These are phyloP conservation scores for Solanum ahanhuiri DNA, from an alignment of 257 asterid genomes.

Conservation along the genomic window DNA sequence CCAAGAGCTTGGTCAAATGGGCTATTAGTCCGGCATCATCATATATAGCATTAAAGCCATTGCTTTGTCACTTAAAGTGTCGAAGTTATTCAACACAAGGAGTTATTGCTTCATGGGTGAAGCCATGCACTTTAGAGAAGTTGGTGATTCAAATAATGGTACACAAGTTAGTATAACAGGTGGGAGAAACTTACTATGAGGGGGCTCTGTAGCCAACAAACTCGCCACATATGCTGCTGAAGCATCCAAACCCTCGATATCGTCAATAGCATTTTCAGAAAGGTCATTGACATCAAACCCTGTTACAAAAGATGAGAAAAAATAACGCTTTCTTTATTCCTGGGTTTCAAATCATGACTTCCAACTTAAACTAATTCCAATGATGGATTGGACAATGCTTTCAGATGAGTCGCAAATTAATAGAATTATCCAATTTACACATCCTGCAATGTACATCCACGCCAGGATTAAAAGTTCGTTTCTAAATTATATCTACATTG, in stretches of 20 bases:
- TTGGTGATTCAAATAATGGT: neutral
- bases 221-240: slow-evolving; percentile 85
- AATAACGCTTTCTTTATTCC: neutral
- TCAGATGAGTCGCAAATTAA: neutral
- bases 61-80: neutral
- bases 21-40: neutral
- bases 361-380: neutral
- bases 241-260: slow-evolving; percentile 74
- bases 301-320: slow-evolving; percentile 4
- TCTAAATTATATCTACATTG: neutral
- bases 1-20: neutral
- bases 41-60: neutral
- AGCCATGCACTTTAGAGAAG: neutral
- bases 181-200: slow-evolving; percentile 47
- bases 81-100: neutral
- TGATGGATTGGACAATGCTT: neutral
- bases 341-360: neutral
- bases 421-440: neutral
- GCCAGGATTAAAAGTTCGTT: neutral
- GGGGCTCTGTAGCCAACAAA: slow-evolving; percentile 75
- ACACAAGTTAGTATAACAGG: neutral
- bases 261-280: slow-evolving; percentile 70
- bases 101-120: neutral
- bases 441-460: neutral
- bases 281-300: slow-evolving; percentile 91